phyloP scores from a whole-genome alignment of 2,329 filamentous ascomycete genomes.

The Venturia oleaginea region DNA sequence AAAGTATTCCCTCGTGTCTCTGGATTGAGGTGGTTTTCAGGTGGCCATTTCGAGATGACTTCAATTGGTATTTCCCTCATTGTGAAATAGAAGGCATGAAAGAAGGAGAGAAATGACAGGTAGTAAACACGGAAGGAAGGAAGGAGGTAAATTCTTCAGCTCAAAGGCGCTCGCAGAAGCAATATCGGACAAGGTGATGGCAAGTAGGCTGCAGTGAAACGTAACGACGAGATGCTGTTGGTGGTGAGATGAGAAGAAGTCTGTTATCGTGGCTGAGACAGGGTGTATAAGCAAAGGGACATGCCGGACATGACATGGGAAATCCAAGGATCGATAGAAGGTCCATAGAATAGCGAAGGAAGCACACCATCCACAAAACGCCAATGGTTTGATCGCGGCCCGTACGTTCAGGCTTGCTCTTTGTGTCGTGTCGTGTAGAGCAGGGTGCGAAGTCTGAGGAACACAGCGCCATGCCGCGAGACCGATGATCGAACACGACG shows the following conservation, averaged over 20 bases:
- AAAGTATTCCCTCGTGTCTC: conserved; percentile 10
- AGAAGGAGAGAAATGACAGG: not conserved
- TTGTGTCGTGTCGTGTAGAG: not conserved
- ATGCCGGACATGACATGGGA: not conserved
- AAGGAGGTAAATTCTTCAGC: not conserved
- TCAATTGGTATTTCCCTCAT: conserved; percentile 7
- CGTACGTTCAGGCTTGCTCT: not conserved
- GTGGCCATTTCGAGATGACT: conserved; percentile 7
- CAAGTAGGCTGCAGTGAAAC: not conserved
- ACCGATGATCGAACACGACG: not conserved
- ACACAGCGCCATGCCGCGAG: not conserved
- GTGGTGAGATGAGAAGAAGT: not conserved
- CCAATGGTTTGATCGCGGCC: not conserved
- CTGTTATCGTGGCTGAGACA: not conserved
- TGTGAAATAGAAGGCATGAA: not conserved
- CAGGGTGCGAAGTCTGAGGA: not conserved
- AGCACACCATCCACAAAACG: not conserved
- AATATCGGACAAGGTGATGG: not conserved
- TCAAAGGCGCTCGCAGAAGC: not conserved
- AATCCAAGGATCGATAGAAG: not conserved
- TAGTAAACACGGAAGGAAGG: not conserved
- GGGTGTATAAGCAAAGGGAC: not conserved
- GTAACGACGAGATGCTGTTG: not conserved
- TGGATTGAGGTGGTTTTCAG: conserved; percentile 13
- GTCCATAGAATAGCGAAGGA: not conserved